Evolutionary conservation across 352 stramenopile genomes (phyloP).

Genomic region (Phytophthora parvispora): DNA sequence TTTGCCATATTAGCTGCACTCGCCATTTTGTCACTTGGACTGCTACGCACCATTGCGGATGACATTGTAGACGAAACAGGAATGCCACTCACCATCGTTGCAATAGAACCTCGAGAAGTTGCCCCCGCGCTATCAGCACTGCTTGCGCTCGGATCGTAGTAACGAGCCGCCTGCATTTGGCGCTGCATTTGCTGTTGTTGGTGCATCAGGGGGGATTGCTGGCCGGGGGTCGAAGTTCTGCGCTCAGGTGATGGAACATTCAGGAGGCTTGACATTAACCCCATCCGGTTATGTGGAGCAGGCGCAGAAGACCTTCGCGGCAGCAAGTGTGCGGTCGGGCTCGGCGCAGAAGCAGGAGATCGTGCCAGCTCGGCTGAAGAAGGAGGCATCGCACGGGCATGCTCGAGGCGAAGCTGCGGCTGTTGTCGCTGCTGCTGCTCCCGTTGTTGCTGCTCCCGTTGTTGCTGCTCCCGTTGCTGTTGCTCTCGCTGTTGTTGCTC

Average conservation of each 20-base stretch:
- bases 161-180: slow-evolving; percentile 44
- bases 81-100: slow-evolving; percentile 40
- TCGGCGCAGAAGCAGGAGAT: slow-evolving; percentile 40
- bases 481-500: slow-evolving; percentile 13
- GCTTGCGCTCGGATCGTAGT: slow-evolving; percentile 41
- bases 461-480: slow-evolving; percentile 3
- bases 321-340: slow-evolving; percentile 71
- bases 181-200: slow-evolving; percentile 46
- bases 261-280: slow-evolving; percentile 82
- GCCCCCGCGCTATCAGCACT: slow-evolving; percentile 17
- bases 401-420: slow-evolving; percentile 36
- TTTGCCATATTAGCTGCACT: slow-evolving; percentile 25
- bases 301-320: slow-evolving; percentile 38
- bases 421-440: slow-evolving; percentile 29
- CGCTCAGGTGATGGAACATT: slow-evolving; percentile 77
- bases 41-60: slow-evolving; percentile 27
- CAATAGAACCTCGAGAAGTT: slow-evolving; percentile 28
- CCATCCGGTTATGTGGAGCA: slow-evolving; percentile 62
- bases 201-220: slow-evolving; percentile 57
- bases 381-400: slow-evolving; percentile 26
- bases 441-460: slow-evolving; percentile 25
- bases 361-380: slow-evolving; percentile 35
- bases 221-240: slow-evolving; percentile 41
- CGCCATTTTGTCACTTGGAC: slow-evolving; percentile 29
- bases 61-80: slow-evolving; percentile 42